Evolutionary conservation across 495 filamentous ascomycete species (phyloP).

Genomic region (Lophiotrema nucula): DNA sequence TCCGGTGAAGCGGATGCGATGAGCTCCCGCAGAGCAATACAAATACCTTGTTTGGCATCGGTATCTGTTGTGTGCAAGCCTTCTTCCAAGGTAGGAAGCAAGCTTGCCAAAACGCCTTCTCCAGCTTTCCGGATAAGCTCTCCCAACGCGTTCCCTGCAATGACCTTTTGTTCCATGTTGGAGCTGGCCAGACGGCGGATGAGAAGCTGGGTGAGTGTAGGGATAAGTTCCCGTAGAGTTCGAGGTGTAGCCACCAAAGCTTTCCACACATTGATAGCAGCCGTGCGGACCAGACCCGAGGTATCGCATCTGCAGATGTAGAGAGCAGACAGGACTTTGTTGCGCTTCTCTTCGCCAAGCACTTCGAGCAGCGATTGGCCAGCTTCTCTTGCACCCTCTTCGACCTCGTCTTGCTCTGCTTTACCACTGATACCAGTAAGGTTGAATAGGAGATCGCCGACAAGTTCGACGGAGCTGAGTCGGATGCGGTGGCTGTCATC

Average conservation of each 20-base stretch:
- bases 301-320: slow-evolving; percentile 99
- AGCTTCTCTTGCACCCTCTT: slow-evolving; percentile 77
- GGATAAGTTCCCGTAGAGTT: slow-evolving; percentile 91
- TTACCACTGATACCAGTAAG: slow-evolving; percentile 90
- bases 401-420: slow-evolving; percentile 73
- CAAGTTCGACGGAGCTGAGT: slow-evolving; percentile 94
- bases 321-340: slow-evolving; percentile 90
- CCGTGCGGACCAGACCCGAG: slow-evolving; percentile 82
- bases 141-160: slow-evolving; percentile 93
- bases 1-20: slow-evolving; percentile 89
- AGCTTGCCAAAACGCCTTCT: slow-evolving; percentile 81
- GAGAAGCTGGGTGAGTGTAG: slow-evolving; percentile 88
- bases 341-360: slow-evolving; percentile 90
- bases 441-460: slow-evolving; percentile 96
- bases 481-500: slow-evolving; percentile 96
- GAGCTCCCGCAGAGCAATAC: slow-evolving; percentile 89
- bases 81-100: slow-evolving; percentile 90
- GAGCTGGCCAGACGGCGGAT: slow-evolving; percentile 91
- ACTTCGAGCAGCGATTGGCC: slow-evolving; percentile 88
- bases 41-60: slow-evolving; percentile 95
- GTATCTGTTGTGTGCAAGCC: slow-evolving; percentile 88
- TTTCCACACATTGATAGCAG: slow-evolving; percentile 94
- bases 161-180: slow-evolving; percentile 97
- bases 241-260: slow-evolving; percentile 88
- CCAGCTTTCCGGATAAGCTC: slow-evolving; percentile 96